phyloP scores from a whole-genome alignment of 139 green algal genomes.

The Picochlorum sp. region DNA sequence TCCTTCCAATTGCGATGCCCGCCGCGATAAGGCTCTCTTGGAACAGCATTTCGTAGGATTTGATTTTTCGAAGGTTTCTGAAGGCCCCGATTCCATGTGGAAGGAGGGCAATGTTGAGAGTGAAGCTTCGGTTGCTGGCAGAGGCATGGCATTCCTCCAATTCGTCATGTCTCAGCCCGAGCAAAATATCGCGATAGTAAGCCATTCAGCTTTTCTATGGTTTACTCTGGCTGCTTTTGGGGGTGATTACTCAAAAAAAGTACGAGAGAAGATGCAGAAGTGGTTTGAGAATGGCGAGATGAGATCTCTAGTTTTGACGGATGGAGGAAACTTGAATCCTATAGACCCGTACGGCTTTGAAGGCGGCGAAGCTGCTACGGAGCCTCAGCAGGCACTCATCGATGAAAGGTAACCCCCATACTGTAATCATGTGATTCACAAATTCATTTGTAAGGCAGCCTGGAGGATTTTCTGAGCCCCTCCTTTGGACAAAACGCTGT shows the following conservation, averaged over 20 bases:
- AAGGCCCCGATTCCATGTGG: constrained; percentile 24
- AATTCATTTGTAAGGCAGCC: constrained; percentile 12
- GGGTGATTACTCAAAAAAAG: constrained; percentile 18
- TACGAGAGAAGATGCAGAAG: constrained; percentile 32
- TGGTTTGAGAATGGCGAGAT: constrained; percentile 56
- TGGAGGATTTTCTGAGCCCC: constrained; percentile 25
- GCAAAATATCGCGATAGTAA: constrained; percentile 45
- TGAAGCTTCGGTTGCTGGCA: constrained; percentile 27
- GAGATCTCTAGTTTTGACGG: constrained; percentile 36
- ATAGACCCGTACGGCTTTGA: neutral
- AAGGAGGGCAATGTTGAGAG: constrained; percentile 20
- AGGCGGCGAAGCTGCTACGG: constrained; percentile 2
- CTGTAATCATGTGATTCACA: neutral
- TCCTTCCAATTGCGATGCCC: constrained; percentile 29
- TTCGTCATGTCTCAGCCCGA: constrained; percentile 33
- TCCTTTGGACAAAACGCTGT: constrained; percentile 31
- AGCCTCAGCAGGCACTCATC: constrained; percentile 11
- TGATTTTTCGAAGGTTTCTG: constrained; percentile 35
- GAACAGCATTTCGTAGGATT: constrained; percentile 33
- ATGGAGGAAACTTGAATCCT: constrained; percentile 20
- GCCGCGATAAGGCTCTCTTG: constrained; percentile 16
- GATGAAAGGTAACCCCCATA: too few species aligned
- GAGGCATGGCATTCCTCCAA: constrained; percentile 31
- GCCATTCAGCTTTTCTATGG: constrained; percentile 44
- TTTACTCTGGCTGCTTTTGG: constrained; percentile 38